Base-by-base conservation (phyloP, 106 monocot species). In the Dactylorhiza incarnata region DNA sequence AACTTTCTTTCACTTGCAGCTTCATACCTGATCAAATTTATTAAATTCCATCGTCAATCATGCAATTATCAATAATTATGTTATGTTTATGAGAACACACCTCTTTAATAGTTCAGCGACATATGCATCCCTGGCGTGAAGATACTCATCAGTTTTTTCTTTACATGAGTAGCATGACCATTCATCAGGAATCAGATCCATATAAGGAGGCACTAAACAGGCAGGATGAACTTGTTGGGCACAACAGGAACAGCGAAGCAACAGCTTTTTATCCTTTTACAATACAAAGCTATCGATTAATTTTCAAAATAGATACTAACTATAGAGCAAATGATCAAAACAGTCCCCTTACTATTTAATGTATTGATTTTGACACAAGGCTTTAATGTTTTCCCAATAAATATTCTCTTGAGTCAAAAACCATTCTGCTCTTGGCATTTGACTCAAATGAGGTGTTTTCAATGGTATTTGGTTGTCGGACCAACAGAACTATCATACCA, bases 201-300 rank as follows among this genome's bases (percentile, higher is more conserved):
- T 79, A 80, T 87, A 88, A 76, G 91, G 91, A 67, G 97, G 94
- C 49, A 86, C 71, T 79, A 99, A 73, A 87, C 97, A 99, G 77
- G 78, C 71, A 62, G 89, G 94, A 55, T 99, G 97, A 73, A 90
- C 87, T 55, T 74, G 86, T 79, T 88, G 87, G 26, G 83, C 81
- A 85, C 97, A 99, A 84, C 91, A 91, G 29, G 97, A 94, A 90
- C 97, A 99, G 51, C 80, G 85, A 77, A 93, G 87, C 79, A 99
- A 82, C 74, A 88, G 79, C 73, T 83, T 91, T 79, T 84, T 91
- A 74, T 94, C 97, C 97, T 99, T 54, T 46, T 77, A 37, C 16
- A 48, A 24, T 44, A 49, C 7, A 78, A 81, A 46, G 4, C 43
- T 37, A 65, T 61, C n/a, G 75, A 63, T 66, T 43, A 73, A 23